Percentiles rank a stretch among this genome's conserved stretches.
Evolutionary conservation across 2,329 filamentous ascomycete genomes (phyloP).

Genomic region (Botrytis galanthina): DNA sequence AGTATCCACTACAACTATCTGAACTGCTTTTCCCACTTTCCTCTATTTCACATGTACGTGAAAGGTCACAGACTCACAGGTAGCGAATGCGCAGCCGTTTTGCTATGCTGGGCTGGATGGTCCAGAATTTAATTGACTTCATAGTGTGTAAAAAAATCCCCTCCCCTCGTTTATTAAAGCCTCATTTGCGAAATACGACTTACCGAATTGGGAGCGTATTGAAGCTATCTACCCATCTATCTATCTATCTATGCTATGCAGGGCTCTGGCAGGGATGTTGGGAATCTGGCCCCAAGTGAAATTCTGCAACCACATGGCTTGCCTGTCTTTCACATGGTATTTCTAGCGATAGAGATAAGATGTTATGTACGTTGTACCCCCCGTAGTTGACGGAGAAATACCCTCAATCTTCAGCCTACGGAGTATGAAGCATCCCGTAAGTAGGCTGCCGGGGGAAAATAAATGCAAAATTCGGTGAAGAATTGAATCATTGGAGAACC

Average conservation of each 20-base stretch:
- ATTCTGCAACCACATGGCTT: slow-evolving; percentile 5
- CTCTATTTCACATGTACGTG: not conserved
- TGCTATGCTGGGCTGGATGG: not conserved
- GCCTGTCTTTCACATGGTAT: slow-evolving; percentile 8
- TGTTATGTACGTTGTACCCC: not conserved
- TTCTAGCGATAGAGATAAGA: not conserved
- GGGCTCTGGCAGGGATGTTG: not conserved
- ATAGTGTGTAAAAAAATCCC: not conserved
- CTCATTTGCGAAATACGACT: slow-evolving; percentile 5
- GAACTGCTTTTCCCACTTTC: not conserved
- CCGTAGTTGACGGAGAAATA: not conserved
- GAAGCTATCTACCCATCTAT: not conserved
- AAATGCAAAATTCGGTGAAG: not conserved
- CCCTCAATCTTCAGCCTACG: not conserved
- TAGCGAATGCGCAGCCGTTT: not conserved
- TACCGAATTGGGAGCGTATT: not conserved
- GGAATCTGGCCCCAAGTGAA: not conserved
- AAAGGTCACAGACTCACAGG: not conserved
- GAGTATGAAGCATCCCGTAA: not conserved
- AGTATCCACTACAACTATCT: not conserved
- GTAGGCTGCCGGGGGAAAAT: not conserved
- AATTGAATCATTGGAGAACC: not conserved
- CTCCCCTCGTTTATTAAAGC: not conserved
- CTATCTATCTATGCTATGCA: slow-evolving; percentile 4
- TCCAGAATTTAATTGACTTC: slow-evolving; percentile 1